Base-by-base conservation (phyloP, 257 asterid genomes). In the Solanum tarapatanum region DNA sequence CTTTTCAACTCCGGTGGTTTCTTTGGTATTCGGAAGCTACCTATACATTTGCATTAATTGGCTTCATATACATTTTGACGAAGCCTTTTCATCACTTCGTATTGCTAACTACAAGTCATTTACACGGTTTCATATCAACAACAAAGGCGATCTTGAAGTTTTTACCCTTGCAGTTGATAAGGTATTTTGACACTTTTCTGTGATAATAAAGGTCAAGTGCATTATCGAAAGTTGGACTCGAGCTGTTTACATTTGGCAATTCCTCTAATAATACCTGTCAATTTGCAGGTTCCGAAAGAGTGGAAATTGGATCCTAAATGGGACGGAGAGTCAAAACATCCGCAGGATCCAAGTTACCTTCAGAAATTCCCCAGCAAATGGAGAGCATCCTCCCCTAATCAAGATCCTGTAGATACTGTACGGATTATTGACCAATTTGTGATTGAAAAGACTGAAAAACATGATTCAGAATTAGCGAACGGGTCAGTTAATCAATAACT, bases 51-150 rank as follows among this genome's bases (percentile, higher is more conserved):
- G 99, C 94, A 97, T 97, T 84, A 97, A 97, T 51, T 97, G 99
- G 99, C 95, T 97, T 86, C 99, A 97, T 89, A 60, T 97, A 73
- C 99, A 97, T 92, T 97, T 97, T 28, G 99, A 97, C 8, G 99
- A 97, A 92, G 99, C 99, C 36, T 97, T 97, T 91, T 97, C 99
- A 11, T 97, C 99, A 0, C 98, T 97, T 77, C 96, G 99, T 9
- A 97, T 95, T 48, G 99, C 99, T 64, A 97, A 97, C 90, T 97
- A 97, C 92, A 97, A 97, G 95, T 91, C 99, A 2, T 97, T 96
- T 88, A 97, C 99, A 83, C 96, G 99, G 79, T 95, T 95, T 88
- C 99, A 96, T 82, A 93, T 97, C 69, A 90, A 89, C 94, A 35
- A 37, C 32, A 87, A 91, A 86, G 99, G 99, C 11, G 93, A 97